phyloP scores from a whole-genome alignment of 257 asterid species.

The Solanum piurae region DNA sequence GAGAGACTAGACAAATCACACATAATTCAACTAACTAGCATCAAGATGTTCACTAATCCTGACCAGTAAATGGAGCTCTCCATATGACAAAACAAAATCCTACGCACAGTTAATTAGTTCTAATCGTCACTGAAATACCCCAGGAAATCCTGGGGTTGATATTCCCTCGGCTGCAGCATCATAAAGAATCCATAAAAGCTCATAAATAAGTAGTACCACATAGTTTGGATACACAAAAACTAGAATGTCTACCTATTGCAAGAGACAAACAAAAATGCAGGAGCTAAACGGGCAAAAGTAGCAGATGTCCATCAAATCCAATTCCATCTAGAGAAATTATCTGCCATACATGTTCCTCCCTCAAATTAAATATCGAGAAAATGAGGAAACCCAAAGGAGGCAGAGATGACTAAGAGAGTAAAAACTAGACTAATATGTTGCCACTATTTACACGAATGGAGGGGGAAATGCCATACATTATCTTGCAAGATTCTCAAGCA shows the following conservation, averaged over 20 bases:
- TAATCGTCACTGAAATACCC: not conserved
- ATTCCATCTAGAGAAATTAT: not conserved
- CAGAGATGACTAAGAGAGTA: not conserved
- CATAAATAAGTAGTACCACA: not conserved
- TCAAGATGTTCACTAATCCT: not conserved
- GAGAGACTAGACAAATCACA: not conserved
- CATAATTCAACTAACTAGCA: not conserved
- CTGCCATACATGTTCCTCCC: not conserved
- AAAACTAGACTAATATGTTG: not conserved
- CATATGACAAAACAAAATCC: not conserved
- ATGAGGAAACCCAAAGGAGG: not conserved
- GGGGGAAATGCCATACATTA: not conserved
- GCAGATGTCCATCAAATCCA: not conserved
- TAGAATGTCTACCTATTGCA: not conserved
- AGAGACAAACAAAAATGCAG: not conserved
- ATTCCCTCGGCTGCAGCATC: not conserved
- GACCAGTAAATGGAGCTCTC: not conserved
- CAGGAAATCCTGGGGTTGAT: not conserved
- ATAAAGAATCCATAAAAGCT: not conserved
- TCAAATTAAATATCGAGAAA: not conserved
- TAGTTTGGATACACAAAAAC: not conserved
- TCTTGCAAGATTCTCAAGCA: slow-evolving; percentile 35
- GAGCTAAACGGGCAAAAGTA: not conserved
- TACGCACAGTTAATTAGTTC: not conserved
- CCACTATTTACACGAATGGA: slow-evolving; percentile 3